Conservation (phyloP, 176 grass and related monocot genomes). For the Oryza punctata region DNA sequence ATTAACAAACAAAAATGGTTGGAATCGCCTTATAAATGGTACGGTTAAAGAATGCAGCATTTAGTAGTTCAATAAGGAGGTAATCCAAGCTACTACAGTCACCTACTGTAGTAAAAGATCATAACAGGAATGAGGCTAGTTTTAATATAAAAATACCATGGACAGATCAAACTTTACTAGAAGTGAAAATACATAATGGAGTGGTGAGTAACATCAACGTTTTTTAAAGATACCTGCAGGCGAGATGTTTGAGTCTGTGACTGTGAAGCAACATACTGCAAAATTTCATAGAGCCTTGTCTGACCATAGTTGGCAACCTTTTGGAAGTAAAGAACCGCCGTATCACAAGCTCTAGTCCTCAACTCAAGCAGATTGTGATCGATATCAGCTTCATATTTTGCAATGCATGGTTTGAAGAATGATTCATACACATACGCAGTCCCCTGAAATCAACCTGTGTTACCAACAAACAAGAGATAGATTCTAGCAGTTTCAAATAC, state of each 20-base stretch:
- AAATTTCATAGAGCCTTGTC: conserved; percentile 72
- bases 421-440: conserved; percentile 82
- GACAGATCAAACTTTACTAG: neutral
- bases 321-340: conserved; percentile 57
- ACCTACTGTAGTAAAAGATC: neutral
- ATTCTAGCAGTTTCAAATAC: neutral
- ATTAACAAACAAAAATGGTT: neutral
- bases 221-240: conserved; percentile 31
- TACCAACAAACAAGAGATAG: conserved; percentile 4
- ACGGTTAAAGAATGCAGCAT: neutral
- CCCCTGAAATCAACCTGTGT: conserved; percentile 60
- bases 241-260: conserved; percentile 37
- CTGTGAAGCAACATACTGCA: conserved; percentile 79
- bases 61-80: neutral
- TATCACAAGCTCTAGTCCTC: conserved; percentile 58
- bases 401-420: conserved; percentile 76
- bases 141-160: neutral
- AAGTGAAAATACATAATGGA: neutral
- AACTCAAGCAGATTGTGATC: conserved; percentile 77
- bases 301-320: conserved; percentile 66
- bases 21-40: neutral
- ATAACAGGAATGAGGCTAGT: neutral
- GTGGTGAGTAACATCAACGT: conserved; percentile 11
- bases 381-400: conserved; percentile 82
- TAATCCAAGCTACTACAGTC: neutral